Percentiles rank a stretch among this genome's conserved stretches.
Evolutionary conservation across 2,329 filamentous ascomycete genomes (phyloP).

Genomic region (Alternaria sp.): DNA sequence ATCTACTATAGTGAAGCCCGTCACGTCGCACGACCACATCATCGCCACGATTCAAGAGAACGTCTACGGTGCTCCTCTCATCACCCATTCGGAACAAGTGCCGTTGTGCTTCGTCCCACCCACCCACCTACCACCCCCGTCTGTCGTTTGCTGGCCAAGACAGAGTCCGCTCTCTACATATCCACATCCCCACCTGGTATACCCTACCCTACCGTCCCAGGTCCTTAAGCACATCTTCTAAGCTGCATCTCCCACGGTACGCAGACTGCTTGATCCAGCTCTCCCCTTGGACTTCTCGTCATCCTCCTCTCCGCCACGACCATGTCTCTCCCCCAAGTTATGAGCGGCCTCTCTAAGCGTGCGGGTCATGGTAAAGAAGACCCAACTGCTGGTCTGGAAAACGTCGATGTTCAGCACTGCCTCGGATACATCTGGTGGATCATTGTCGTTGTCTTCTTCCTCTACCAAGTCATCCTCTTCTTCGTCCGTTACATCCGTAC

Average conservation of each 20-base stretch:
- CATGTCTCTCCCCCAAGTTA: slow-evolving; percentile 38
- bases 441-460: slow-evolving; percentile 68
- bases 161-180: slow-evolving; percentile 47
- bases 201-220: slow-evolving; percentile 27
- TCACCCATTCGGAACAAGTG: slow-evolving; percentile 20
- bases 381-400: slow-evolving; percentile 41
- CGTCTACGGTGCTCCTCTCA: slow-evolving; percentile 4
- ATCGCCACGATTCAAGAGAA: slow-evolving; percentile 24
- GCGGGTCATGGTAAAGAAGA: slow-evolving; percentile 35
- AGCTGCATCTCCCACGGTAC: slow-evolving; percentile 21
- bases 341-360: slow-evolving; percentile 32
- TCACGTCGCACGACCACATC: slow-evolving; percentile 36
- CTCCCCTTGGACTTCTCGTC: background rate
- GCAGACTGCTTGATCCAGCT: background rate
- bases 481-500: slow-evolving; percentile 74
- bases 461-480: slow-evolving; percentile 71
- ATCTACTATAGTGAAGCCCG: slow-evolving; percentile 37
- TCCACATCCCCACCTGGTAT: slow-evolving; percentile 30
- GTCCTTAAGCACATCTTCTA: slow-evolving; percentile 35
- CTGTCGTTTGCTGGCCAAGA: slow-evolving; percentile 53
- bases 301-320: slow-evolving; percentile 17
- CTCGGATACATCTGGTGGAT: slow-evolving; percentile 63
- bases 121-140: slow-evolving; percentile 33
- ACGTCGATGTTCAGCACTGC: slow-evolving; percentile 49
- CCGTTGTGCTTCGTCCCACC: slow-evolving; percentile 28